Percentiles rank a stretch among this genome's conserved stretches.
phyloP scores from a whole-genome alignment of 768 basidiomycete genomes.

The Cystoderma amianthinum region DNA sequence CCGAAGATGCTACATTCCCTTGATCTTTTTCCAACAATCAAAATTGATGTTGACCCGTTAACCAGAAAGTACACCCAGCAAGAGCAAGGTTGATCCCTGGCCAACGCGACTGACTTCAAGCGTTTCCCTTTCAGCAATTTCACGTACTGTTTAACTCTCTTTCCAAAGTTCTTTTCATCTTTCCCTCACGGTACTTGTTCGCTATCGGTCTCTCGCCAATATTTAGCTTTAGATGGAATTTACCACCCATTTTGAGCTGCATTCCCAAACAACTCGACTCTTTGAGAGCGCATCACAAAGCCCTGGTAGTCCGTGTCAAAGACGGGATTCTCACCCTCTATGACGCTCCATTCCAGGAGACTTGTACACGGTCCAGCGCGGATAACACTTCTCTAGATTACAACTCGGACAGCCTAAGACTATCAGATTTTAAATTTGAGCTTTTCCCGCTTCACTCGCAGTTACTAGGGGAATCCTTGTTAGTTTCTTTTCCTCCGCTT shows the following conservation, averaged over 20 bases:
- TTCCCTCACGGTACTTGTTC: constrained; percentile 82
- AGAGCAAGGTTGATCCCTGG: constrained; percentile 46
- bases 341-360: constrained; percentile 75
- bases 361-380: constrained; percentile 67
- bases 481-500: constrained; percentile 90
- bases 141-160: constrained; percentile 78
- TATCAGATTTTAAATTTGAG: constrained; percentile 80
- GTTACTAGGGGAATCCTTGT: constrained; percentile 87
- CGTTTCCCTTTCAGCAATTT: constrained; percentile 78
- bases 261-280: constrained; percentile 85
- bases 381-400: constrained; percentile 76
- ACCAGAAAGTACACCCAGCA: constrained; percentile 47
- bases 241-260: constrained; percentile 80
- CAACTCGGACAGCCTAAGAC: constrained; percentile 59
- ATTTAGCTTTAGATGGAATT: constrained; percentile 85
- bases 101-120: constrained; percentile 63
- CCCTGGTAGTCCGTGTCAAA: constrained; percentile 54
- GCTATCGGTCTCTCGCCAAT: constrained; percentile 78
- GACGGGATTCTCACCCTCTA: constrained; percentile 71
- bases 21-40: constrained; percentile 47
- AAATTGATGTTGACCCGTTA: constrained; percentile 68
- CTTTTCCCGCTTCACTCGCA: constrained; percentile 81
- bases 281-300: constrained; percentile 67
- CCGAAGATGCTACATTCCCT: constrained; percentile 59
- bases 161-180: constrained; percentile 79